Conservation (phyloP, 2,329 filamentous ascomycete genomes). For the Tricladium varicosporioides region DNA sequence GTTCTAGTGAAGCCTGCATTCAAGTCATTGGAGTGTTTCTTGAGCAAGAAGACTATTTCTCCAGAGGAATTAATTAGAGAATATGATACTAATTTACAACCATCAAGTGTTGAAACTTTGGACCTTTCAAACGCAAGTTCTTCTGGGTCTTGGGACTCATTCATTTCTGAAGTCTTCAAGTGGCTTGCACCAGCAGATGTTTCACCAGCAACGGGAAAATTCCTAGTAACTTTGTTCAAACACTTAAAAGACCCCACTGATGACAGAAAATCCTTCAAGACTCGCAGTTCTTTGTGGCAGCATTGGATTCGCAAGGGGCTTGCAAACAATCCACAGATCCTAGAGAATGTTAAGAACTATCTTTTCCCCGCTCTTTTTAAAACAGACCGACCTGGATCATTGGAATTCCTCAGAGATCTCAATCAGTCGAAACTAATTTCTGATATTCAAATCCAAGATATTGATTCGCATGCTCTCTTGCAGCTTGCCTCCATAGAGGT, state of each 20-base stretch:
- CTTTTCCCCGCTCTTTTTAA: constrained; percentile 63
- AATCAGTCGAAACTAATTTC: constrained; percentile 49
- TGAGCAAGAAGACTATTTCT: constrained; percentile 58
- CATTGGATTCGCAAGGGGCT: constrained; percentile 54
- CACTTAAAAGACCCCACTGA: constrained; percentile 34
- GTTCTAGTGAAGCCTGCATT: constrained; percentile 69
- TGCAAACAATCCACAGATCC: constrained; percentile 45
- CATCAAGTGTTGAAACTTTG: too few species aligned
- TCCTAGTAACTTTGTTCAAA: constrained; percentile 57
- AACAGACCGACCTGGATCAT: constrained; percentile 49
- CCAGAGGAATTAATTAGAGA: constrained; percentile 21
- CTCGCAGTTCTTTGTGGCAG: constrained; percentile 45
- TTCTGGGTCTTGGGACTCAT: constrained; percentile 46
- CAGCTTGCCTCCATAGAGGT: constrained; percentile 67
- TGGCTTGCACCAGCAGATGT: constrained; percentile 59
- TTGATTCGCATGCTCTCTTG: constrained; percentile 55
- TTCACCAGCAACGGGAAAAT: constrained; percentile 58
- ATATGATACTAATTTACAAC: constrained; percentile 6
- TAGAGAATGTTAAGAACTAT: constrained; percentile 64
- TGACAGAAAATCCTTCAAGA: constrained; percentile 37
- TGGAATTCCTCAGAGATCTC: constrained; percentile 57
- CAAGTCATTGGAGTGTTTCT: constrained; percentile 63
- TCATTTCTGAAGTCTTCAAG: constrained; percentile 48
- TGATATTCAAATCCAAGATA: constrained; percentile 43
- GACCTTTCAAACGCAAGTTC: background rate